phyloP scores from a whole-genome alignment of 805 yeast species.

The Hanseniaspora clermontiae region DNA sequence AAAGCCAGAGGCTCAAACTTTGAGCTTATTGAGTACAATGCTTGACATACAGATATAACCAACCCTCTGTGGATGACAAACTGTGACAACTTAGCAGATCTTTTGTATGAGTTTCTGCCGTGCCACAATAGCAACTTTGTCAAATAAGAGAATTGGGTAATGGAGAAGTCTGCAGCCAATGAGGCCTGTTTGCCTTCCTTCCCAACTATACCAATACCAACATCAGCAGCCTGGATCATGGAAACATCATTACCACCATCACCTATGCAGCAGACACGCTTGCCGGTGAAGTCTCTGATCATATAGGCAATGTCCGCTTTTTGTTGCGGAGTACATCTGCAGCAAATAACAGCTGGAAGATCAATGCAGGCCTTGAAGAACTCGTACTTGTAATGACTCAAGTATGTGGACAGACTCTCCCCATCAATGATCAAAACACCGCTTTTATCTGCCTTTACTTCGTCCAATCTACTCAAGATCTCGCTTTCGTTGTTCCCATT shows the following conservation, averaged over 20 bases:
- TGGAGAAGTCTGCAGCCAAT: slow-evolving; percentile 90
- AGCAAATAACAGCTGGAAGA: slow-evolving; percentile 91
- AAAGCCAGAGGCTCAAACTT: slow-evolving; percentile 86
- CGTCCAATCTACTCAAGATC: slow-evolving; percentile 54
- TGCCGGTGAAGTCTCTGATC: slow-evolving; percentile 67
- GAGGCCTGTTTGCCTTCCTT: slow-evolving; percentile 98
- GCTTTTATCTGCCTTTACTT: slow-evolving; percentile 42
- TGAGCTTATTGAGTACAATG: slow-evolving; percentile 77
- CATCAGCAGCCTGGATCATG: slow-evolving; percentile 98
- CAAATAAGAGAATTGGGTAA: slow-evolving; percentile 79
- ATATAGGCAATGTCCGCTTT: slow-evolving; percentile 86
- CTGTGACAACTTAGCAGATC: slow-evolving; percentile 90
- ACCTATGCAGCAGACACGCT: slow-evolving; percentile 93
- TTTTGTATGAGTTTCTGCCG: slow-evolving; percentile 91
- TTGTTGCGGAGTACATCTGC: slow-evolving; percentile 97
- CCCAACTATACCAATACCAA: slow-evolving; percentile 97
- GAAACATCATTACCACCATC: slow-evolving; percentile 99
- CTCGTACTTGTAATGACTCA: slow-evolving; percentile 51
- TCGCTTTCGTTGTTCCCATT: slow-evolving; percentile 50
- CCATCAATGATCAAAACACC: slow-evolving; percentile 83
- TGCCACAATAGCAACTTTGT: slow-evolving; percentile 89
- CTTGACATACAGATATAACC: slow-evolving; percentile 86
- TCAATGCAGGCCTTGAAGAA: slow-evolving; percentile 66
- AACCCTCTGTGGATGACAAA: slow-evolving; percentile 94
- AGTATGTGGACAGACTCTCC: slow-evolving; percentile 62